Percentiles rank a stretch among this genome's conserved stretches.
phyloP scores from a whole-genome alignment of 2,329 filamentous ascomycete species.

The Colletotrichum magnum region DNA sequence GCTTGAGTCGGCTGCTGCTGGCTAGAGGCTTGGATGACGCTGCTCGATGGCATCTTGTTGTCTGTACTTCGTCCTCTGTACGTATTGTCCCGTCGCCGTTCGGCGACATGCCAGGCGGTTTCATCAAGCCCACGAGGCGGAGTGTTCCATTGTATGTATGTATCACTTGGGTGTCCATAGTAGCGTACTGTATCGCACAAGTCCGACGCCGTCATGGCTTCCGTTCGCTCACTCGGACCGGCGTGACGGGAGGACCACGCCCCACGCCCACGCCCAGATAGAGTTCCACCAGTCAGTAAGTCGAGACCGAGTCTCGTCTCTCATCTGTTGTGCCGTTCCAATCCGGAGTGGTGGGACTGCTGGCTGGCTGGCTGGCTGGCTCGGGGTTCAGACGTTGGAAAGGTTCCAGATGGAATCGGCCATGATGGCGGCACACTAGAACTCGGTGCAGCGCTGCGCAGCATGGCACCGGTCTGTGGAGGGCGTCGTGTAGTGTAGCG shows the following conservation, averaged over 20 bases:
- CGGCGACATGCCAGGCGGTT: constrained; percentile 18
- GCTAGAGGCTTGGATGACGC: constrained; percentile 1
- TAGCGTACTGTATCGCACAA: too few species aligned
- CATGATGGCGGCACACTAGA: constrained; percentile 26
- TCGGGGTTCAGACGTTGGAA: constrained; percentile 35
- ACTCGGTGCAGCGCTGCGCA: not conserved
- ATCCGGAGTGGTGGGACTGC: constrained; percentile 32
- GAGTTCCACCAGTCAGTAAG: constrained; percentile 22
- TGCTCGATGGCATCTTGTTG: constrained; percentile 34
- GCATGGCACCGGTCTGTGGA: constrained; percentile 8
- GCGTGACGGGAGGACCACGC: not conserved
- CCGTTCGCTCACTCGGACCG: too few species aligned
- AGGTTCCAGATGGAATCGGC: constrained; percentile 32
- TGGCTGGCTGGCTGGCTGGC: constrained; percentile 16
- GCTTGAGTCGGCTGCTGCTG: constrained; percentile 1
- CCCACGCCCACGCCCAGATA: constrained; percentile 9
- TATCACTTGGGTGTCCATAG: too few species aligned
- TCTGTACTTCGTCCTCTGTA: not conserved
- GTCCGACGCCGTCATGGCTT: too few species aligned
- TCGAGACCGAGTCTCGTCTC: constrained; percentile 1
- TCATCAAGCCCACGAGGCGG: constrained; percentile 12
- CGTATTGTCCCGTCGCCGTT: constrained; percentile 16
- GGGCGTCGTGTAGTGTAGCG: too few species aligned
- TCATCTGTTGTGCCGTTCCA: constrained; percentile 37
- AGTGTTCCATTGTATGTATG: not conserved